Conservation (phyloP, 768 basidiomycete genomes). For the Crassisporium funariophilum region DNA sequence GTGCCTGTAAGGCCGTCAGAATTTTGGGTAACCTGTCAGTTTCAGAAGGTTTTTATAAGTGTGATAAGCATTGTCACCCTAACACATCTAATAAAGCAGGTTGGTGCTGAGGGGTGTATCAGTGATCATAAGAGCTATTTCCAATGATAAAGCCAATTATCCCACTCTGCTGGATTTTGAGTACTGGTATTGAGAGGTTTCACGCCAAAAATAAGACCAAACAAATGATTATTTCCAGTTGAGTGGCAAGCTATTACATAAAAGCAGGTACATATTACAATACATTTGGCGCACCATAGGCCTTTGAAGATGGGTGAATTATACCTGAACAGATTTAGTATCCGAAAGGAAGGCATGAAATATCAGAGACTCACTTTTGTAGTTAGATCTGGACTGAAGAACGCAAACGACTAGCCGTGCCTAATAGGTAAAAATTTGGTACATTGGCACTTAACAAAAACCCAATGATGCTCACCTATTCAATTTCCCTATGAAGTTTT, state of each 20-base stretch:
- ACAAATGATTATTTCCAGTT: not conserved
- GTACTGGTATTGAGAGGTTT: not conserved
- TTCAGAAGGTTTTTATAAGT: not conserved
- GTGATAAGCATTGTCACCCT: not conserved
- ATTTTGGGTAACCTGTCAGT: not conserved
- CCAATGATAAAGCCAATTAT: not conserved
- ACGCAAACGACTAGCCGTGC: not conserved
- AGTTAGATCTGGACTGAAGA: not conserved
- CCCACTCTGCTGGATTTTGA: too few species aligned
- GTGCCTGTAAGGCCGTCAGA: not conserved
- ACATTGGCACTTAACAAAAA: not conserved
- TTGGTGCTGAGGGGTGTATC: not conserved
- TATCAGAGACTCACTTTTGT: not conserved
- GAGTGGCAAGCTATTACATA: not conserved
- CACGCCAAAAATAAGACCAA: not conserved
- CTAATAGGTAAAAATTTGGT: not conserved
- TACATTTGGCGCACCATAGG: not conserved
- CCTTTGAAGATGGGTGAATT: not conserved
- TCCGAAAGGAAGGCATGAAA: not conserved
- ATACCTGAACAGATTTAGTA: not conserved
- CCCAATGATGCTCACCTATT: not conserved
- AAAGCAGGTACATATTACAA: not conserved
- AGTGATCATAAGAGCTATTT: not conserved
- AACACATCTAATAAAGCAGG: not conserved
- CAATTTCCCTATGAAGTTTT: conserved; percentile 1